Conservation (phyloP, 1,284 basidiomycete species). For the Sutorius eximius region DNA sequence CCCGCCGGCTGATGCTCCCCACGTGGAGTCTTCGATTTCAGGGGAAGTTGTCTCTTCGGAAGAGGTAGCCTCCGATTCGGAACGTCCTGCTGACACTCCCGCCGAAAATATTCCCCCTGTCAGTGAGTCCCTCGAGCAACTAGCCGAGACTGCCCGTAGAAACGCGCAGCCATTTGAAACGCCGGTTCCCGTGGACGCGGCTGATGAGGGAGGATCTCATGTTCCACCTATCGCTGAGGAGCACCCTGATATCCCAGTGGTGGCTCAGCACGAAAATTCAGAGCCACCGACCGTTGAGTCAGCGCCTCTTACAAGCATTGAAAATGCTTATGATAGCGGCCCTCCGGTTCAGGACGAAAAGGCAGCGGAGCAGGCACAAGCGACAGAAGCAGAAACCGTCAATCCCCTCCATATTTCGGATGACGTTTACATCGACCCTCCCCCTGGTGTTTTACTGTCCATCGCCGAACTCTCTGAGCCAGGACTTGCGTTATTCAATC, state of each 20-base stretch:
- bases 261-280: constrained; percentile 8
- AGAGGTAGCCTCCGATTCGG: background rate
- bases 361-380: constrained; percentile 8
- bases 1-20: constrained; percentile 12
- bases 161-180: constrained; percentile 7
- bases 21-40: constrained; percentile 14
- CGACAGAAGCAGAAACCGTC: constrained; percentile 10
- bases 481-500: constrained; percentile 61
- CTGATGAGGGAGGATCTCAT: constrained; percentile 4
- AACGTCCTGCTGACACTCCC: constrained; percentile 5
- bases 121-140: constrained; percentile 25
- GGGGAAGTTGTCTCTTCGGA: constrained; percentile 10
- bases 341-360: constrained; percentile 11
- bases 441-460: constrained; percentile 64
- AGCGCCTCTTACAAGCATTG: constrained; percentile 1
- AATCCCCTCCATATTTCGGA: constrained; percentile 70
- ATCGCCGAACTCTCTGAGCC: constrained; percentile 43
- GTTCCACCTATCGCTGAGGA: constrained; percentile 6
- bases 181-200: constrained; percentile 2
- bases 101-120: constrained; percentile 4
- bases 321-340: constrained; percentile 4
- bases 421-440: constrained; percentile 72
- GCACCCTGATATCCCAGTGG: constrained; percentile 4
- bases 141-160: constrained; percentile 4
- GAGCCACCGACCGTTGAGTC: constrained; percentile 14